Evolutionary conservation across 441 rosid species (phyloP).

Genomic region (Gossypium schwendimanii): DNA sequence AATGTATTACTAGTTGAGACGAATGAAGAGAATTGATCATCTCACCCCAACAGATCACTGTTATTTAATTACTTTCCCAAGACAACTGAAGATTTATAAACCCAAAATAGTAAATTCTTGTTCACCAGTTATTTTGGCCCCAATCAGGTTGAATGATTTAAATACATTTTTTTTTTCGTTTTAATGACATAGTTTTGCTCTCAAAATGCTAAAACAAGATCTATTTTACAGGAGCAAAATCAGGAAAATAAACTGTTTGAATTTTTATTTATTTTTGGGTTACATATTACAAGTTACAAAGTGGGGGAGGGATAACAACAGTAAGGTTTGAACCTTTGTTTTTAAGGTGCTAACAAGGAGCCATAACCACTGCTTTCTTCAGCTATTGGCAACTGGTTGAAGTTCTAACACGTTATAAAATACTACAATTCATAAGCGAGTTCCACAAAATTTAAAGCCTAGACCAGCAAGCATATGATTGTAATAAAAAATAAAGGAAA

Average conservation of each 20-base stretch:
- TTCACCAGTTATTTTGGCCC: not conserved
- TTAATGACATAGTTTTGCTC: not conserved
- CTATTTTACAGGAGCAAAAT: not conserved
- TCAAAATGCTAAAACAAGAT: not conserved
- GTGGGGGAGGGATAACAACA: no score
- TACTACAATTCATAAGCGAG: not conserved
- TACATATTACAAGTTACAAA: no score
- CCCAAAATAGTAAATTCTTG: not conserved
- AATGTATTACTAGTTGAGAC: not conserved
- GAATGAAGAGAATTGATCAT: not conserved
- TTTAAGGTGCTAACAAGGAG: no score
- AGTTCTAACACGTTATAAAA: not conserved
- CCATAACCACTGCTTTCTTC: no score
- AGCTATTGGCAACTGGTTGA: not conserved
- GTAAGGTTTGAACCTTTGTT: no score
- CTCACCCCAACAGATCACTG: not conserved
- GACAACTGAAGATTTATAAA: not conserved
- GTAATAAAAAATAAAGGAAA: not conserved
- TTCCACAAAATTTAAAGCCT: not conserved
- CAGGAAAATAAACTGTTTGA: not conserved
- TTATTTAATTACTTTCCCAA: not conserved
- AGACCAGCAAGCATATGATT: not conserved
- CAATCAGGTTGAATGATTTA: not conserved
- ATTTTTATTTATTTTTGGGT: no score
- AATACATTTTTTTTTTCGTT: not conserved